Base-by-base conservation (phyloP, 2,329 filamentous ascomycete species). In the Monilinia fructigena region DNA sequence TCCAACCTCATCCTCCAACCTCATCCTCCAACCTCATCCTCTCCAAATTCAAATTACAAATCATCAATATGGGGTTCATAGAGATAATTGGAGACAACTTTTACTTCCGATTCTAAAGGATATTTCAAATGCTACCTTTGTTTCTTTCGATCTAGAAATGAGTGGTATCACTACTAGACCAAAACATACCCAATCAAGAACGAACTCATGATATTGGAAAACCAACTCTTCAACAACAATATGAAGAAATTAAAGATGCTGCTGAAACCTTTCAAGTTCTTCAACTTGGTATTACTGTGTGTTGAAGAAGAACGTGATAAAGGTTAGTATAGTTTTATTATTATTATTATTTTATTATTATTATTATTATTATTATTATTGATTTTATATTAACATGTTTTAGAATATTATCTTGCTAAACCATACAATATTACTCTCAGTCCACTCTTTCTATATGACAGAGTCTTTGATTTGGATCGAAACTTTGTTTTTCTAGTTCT, bases 351-450 rank as follows among this genome's bases (percentile, higher is more conserved):
- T 23, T 23, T 23, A 23, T 23, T 23, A 23, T 23, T 23, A 23
- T 23, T 23, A 23, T 23, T 23, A 23, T 28, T 1, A 20, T 58
- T 55, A 23, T 28, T n/a, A 47, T 20, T 31, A 2, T n/a, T 8
- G 23, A 26, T 56, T 31, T 50, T 42, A 38, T 53, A 48, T 55
- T 60, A 26, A 54, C 59, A 8, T 60, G 70, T 63, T 70, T 64
- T 80, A 82, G 77, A 66, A 73, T 77, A 53, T 56, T 90, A 90
- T 72, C 78, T 82, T 7, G 77, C 87, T 45, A 82, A 83, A 31
- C 86, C 88, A 2, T 90, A 87, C 78, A 90, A 90, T 75, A 81
- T 90, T 76, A 81, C 83, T 70, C 74, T 90, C 62, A 86, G 79
- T 68, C 87, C 88, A 75, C 84, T 38, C 76, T 79, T 28, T 74